Evolutionary conservation across 2,329 filamentous ascomycete genomes (phyloP), one percentile per base, ranked within the genome.

Genomic region (Cucurbitaria berberidis): DNA sequence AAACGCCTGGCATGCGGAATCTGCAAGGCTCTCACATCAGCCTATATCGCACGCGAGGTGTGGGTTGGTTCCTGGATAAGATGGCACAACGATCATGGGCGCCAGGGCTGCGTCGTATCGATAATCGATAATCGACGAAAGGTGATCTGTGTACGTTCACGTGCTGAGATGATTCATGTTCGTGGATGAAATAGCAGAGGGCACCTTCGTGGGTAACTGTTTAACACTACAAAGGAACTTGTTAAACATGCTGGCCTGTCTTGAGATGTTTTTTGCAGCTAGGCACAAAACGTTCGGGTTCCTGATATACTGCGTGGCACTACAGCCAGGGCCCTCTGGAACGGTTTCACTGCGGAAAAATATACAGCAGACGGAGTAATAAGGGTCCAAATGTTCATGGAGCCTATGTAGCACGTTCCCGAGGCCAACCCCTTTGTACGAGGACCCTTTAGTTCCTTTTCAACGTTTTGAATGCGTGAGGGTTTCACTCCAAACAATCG

Each of bases 401-500:
- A 51, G 35, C n/a, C n/a, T n/a, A n/a, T 9, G 39, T 24, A 39
- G 53, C 53, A 56, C 40, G 35, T 30, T 40, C 29, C 41, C n/a
- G n/a, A n/a, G n/a, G n/a, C n/a, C n/a, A n/a, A 27, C 19, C 22
- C 19, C 13, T 18, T n/a, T 40, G 51, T 45, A 30, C 24, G 27
- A 42, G 34, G 40, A 46, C 27, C 30, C 19, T 16, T 45, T 49
- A 29, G 10, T 19, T 24, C 36, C 3, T 44, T 36, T 16, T 10
- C 30, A 39, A 7, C 19, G 22, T 41, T 29, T 13, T 26, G 22
- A 16, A 36, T n/a, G 44, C 40, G 42, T 21, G 36, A 36, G 22
- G 26, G 57, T 57, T 60, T 51, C 57, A 59, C 42, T 44, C 45
- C 32, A 10, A 24, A 36, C 46, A 40, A 53, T 62, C 42, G 51